These are phyloP conservation scores for Whalleya microplaca DNA, from an alignment of 2,329 filamentous ascomycete genomes.

Conservation along the genomic window DNA sequence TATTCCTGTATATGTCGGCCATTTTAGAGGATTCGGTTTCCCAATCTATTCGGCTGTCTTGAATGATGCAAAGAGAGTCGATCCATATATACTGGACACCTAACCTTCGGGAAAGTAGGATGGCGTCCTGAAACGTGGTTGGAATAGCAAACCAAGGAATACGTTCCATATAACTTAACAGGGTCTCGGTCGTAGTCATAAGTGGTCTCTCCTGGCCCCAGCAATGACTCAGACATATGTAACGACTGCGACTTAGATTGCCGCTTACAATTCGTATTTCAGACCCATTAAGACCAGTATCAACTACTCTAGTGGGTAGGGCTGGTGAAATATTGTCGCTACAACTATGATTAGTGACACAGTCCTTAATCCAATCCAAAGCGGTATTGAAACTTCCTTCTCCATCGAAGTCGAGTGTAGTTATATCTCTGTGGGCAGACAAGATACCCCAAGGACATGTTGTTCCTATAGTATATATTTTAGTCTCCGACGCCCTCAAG, in stretches of 20 bases:
- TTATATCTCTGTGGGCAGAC: constrained; percentile 16
- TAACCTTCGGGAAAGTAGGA: constrained; percentile 7
- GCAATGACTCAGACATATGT: constrained; percentile 16
- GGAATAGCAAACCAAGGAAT: constrained; percentile 10
- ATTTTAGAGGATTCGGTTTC: constrained; percentile 13
- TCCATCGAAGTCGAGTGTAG: constrained; percentile 2
- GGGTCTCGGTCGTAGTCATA: constrained; percentile 1
- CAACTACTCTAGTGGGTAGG: constrained; percentile 9
- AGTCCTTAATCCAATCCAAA: constrained; percentile 13
- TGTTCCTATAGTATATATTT: constrained; percentile 2
- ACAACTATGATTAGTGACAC: constrained; percentile 4
- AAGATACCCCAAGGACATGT: constrained; percentile 15
- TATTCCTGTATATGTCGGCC: constrained; percentile 16
- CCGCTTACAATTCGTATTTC: constrained; percentile 5
- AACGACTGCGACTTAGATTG: neutral
- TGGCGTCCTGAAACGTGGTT: constrained; percentile 11
- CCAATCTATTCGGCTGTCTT: constrained; percentile 14
- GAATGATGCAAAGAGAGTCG: constrained; percentile 8
- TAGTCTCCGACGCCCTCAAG: neutral
- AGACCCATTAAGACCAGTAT: constrained; percentile 5
- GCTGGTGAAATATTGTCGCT: neutral
- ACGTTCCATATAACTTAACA: neutral
- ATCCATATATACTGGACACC: constrained; percentile 12
- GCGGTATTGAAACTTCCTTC: constrained; percentile 17
- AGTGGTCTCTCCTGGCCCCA: constrained; percentile 7